Evolutionary conservation across 129 eudicot species (phyloP), one percentile per base, ranked within the genome.

Genomic region (Rutidosis leptorrhynchoides): DNA sequence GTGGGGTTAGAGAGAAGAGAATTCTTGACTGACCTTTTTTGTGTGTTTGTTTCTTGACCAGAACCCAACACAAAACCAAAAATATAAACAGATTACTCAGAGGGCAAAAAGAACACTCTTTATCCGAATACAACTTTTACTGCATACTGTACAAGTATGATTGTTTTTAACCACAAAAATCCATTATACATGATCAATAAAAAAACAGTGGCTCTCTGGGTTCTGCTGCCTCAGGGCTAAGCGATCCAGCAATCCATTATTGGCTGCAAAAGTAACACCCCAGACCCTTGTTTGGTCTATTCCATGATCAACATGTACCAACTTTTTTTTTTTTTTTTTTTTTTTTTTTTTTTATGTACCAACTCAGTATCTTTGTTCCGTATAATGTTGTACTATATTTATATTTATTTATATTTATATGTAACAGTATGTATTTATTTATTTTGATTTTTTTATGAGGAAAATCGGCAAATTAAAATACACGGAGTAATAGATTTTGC

Each of bases 1-100:
- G 95, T 79, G 85, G 87, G 90, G 85, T 35, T 62, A 35, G 53
- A 65, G 60, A 62, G 80, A 87, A 67, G 62, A 40, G 21, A 67
- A 74, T 64, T 73, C 84, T 79, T 83, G 85, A 81, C 87, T 75
- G 75, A 20, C 72, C 71, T 59, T 59, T 25, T 40, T 62, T 67
- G 22, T 48, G 54, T 67, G 74, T 66, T 66, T 65, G n/a, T 68
- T 74, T 82, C 75, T 84, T 82, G 85, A 81, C 95, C 78, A 64
- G 70, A 73, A 83, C 77, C 74, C 61, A 78, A 78, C 78, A 65
- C 70, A 60, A 37, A 21, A 68, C 69, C 54, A 75, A 75, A 75
- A 26, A 67, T 35, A 32, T 54, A 32, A n/a, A 67, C 58, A 73
- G 70, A 32, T 72, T 37, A 72, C 64, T 72, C 65, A 80, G 65